These are phyloP conservation scores for Cornus florida DNA, from an alignment of 148 eudicot species.

Conservation along the genomic window DNA sequence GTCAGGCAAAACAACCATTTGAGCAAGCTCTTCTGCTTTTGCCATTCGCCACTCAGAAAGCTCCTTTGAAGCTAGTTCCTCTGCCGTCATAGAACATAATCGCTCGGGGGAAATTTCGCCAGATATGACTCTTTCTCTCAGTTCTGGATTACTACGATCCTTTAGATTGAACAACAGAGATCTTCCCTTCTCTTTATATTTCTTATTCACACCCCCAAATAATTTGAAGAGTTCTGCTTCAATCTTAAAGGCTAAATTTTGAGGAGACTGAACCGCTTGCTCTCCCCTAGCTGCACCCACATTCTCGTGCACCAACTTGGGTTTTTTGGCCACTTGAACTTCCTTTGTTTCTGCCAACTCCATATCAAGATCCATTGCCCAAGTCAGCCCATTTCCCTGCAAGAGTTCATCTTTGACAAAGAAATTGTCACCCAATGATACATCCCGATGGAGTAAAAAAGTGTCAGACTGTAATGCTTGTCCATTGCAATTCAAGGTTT, in stretches of 20 bases:
- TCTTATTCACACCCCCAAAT: conserved; percentile 92
- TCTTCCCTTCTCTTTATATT: conserved; percentile 92
- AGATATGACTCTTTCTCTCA: conserved; percentile 83
- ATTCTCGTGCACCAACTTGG: conserved; percentile 27
- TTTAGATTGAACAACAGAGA: conserved; percentile 89
- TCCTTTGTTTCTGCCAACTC: conserved; percentile 40
- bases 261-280: conserved; percentile 42
- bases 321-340: conserved; percentile 27
- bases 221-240: conserved; percentile 83
- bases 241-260: conserved; percentile 59
- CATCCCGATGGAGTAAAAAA: conserved; percentile 55
- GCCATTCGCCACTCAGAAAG: conserved; percentile 96
- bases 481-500: conserved; percentile 37
- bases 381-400: conserved; percentile 90
- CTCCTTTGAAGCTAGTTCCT: conserved; percentile 97
- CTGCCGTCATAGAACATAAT: conserved; percentile 93
- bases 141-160: conserved; percentile 85
- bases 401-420: conserved; percentile 80
- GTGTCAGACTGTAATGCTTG: conserved; percentile 41
- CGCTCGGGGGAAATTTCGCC: conserved; percentile 82
- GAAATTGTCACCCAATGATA: conserved; percentile 56
- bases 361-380: conserved; percentile 66
- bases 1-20: conserved; percentile 85
- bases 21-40: conserved; percentile 81
- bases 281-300: conserved; percentile 14